Percentiles rank a stretch among this genome's conserved stretches.
Evolutionary conservation across 2,329 filamentous ascomycete genomes (phyloP).

Genomic region (Stachybotrys chartarum): DNA sequence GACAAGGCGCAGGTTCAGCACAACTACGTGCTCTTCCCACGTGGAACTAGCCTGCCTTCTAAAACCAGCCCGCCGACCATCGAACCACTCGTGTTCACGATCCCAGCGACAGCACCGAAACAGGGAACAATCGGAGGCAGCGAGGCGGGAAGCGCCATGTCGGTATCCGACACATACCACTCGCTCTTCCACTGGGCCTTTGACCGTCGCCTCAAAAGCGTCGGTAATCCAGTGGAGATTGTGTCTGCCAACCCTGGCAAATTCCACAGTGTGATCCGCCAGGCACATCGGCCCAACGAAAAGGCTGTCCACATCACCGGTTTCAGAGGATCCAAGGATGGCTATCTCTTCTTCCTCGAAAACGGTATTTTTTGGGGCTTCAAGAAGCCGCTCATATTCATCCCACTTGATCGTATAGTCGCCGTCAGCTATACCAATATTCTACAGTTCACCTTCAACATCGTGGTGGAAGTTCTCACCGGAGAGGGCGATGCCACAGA

Average conservation of each 20-base stretch:
- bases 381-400: conserved; percentile 61
- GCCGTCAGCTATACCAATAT: conserved; percentile 63
- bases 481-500: conserved; percentile 41
- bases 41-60: conserved; percentile 43
- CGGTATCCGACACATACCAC: conserved; percentile 52
- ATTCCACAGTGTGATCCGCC: conserved; percentile 50
- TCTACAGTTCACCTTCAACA: conserved; percentile 61
- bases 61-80: conserved; percentile 33
- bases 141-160: conserved; percentile 39
- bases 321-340: conserved; percentile 62
- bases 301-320: conserved; percentile 59
- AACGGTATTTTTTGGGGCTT: conserved; percentile 63
- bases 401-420: conserved; percentile 52
- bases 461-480: conserved; percentile 53
- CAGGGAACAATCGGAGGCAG: conserved; percentile 47
- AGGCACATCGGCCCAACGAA: conserved; percentile 52
- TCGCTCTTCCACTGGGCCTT: conserved; percentile 56
- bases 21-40: conserved; percentile 59
- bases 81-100: conserved; percentile 59
- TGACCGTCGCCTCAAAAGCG: conserved; percentile 40
- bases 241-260: conserved; percentile 45
- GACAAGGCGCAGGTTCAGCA: conserved; percentile 59
- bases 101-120: conserved; percentile 53
- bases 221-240: conserved; percentile 40
- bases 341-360: conserved; percentile 59